phyloP scores from a whole-genome alignment of 352 stramenopile genomes.

The Globisporangium takayamanum region DNA sequence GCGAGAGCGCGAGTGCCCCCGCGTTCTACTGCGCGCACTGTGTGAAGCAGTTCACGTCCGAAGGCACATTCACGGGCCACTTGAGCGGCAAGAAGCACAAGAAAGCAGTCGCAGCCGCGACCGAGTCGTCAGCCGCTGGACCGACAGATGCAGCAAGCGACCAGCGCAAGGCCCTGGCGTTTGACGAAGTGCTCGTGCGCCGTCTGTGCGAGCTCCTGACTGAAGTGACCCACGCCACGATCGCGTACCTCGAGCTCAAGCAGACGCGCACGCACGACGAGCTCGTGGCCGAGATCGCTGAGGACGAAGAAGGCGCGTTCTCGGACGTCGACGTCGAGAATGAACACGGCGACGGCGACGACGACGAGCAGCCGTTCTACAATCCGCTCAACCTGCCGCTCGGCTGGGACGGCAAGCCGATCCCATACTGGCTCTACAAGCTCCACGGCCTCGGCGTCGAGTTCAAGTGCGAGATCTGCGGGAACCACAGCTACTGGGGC shows the following conservation, averaged over 20 bases:
- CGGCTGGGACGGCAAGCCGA: conserved; percentile 98
- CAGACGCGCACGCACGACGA: conserved; percentile 86
- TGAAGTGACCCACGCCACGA: conserved; percentile 78
- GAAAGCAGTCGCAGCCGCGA: conserved; percentile 29
- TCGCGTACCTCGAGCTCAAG: conserved; percentile 84
- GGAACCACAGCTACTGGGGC: conserved; percentile 97
- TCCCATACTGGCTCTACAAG: conserved; percentile 99
- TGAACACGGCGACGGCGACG: conserved; percentile 63
- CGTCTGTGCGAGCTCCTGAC: conserved; percentile 73
- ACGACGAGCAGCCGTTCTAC: conserved; percentile 97
- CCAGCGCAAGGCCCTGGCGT: conserved; percentile 49
- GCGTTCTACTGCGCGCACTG: conserved; percentile 56
- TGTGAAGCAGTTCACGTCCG: conserved; percentile 67
- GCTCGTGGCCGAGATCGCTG: conserved; percentile 75
- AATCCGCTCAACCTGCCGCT: conserved; percentile 98
- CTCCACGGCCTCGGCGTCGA: conserved; percentile 97
- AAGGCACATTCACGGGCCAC: conserved; percentile 67
- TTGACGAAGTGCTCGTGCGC: conserved; percentile 67
- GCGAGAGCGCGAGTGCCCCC: neutral
- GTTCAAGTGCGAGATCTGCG: conserved; percentile 99
- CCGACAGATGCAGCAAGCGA: conserved; percentile 2
- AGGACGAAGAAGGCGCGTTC: conserved; percentile 83
- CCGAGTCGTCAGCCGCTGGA: neutral
- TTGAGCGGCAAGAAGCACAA: conserved; percentile 79
- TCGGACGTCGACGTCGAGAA: conserved; percentile 79